Base-by-base conservation (phyloP, 2,329 filamentous ascomycete species). In the Sclerotinia trifoliorum region DNA sequence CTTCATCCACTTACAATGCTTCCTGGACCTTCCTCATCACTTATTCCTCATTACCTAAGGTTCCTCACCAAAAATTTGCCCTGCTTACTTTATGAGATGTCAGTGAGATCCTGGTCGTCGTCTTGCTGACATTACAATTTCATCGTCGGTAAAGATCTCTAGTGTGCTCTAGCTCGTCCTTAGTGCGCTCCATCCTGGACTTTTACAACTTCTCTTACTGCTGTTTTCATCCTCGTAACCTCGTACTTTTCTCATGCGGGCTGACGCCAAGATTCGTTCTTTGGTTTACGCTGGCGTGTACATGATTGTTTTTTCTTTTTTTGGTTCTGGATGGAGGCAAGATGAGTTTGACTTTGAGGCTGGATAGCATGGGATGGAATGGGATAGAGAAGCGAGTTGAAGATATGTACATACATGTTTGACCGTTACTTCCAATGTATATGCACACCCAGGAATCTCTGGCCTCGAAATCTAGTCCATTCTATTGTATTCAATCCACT, bases 41-140 rank as follows among this genome's bases (percentile, higher is more conserved):
- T 15, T 11, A 26, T 49, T n/a, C 44, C 66, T 32, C 66, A 71
- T 73, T 74, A 75, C 71, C 67, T 75, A 74, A 75, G 64, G 54
- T 2, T 51, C 44, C 42, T 51, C 65, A 66, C 26, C 65, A 39
- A 57, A 68, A 54, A 42, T 68, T 68, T 13, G 51, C 60, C 21
- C 17, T 68, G 66, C 66, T 68, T 68, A 68, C 66, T 29, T 35
- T n/a, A 32, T 61, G 64, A 32, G 42, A 54, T 52, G 51, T 49
- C 39, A 67, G n/a, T n/a, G 46, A 29, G 60, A 19, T 55, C 64
- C 68, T 15, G 6, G 63, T 55, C 42, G 15, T 56, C 48, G 46
- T 64, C 19, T 51, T 68, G 70, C 70, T 71, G 71, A 71, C 71
- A 48, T 44, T 68, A 46, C 69, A 68, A 61, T 57, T 39, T 26